Evolutionary conservation across 2,329 filamentous ascomycete genomes (phyloP).

Genomic region (Claviceps spartinae): DNA sequence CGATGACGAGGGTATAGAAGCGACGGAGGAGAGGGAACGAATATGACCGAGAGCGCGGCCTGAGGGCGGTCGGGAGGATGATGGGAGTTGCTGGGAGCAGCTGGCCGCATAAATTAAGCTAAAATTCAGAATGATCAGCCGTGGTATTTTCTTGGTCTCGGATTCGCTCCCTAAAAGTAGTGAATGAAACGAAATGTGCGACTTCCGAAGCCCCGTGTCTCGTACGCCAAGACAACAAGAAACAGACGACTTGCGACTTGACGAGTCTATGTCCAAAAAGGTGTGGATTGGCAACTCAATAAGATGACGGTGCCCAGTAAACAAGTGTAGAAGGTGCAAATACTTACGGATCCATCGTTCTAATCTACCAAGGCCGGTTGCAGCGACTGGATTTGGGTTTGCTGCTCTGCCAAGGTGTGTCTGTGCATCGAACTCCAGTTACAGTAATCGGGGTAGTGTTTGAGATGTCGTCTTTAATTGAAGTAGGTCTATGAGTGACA

Average conservation of each 20-base stretch:
- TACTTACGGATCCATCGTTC: constrained; percentile 1
- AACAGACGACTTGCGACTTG: background rate
- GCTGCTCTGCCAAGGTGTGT: background rate
- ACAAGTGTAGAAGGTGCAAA: background rate
- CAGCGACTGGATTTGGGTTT: background rate
- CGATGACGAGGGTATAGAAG: constrained; percentile 24
- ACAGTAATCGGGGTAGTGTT: background rate
- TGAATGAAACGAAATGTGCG: background rate
- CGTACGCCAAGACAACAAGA: background rate
- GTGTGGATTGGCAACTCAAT: background rate
- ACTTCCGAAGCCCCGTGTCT: background rate
- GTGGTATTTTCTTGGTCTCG: constrained; percentile 5
- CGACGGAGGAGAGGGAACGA: constrained; percentile 39
- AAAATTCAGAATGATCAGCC: constrained; percentile 9
- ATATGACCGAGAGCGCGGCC: constrained; percentile 31
- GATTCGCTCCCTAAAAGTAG: background rate
- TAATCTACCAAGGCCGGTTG: background rate
- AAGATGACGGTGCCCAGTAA: too few relatives aligned
- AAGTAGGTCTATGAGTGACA: background rate
- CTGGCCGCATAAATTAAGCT: constrained; percentile 42
- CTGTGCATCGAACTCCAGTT: background rate
- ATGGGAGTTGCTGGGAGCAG: constrained; percentile 31
- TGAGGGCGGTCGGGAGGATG: constrained; percentile 14
- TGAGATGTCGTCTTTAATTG: background rate
- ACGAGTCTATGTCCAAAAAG: background rate